Evolutionary conservation across 305 asterid species (phyloP).

Genomic region (Plantago rigida): DNA sequence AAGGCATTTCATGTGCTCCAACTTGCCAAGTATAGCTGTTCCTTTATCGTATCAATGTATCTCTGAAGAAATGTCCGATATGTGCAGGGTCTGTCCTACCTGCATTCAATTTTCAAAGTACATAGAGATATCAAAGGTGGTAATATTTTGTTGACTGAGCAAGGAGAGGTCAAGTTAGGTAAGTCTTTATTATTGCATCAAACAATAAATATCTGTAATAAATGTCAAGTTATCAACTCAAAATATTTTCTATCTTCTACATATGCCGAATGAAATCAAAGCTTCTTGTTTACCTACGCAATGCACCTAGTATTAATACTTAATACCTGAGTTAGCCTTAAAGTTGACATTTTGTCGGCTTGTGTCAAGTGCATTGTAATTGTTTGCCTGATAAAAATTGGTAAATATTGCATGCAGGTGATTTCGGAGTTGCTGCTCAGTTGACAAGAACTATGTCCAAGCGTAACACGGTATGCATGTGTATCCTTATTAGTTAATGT

Average conservation of each 20-base stretch:
- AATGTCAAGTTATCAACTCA: background rate
- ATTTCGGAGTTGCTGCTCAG: constrained; percentile 99
- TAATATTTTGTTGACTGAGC: constrained; percentile 86
- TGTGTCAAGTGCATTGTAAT: constrained; percentile 1
- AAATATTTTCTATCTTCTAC: constrained; percentile 11
- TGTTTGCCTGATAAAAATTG: constrained; percentile 17
- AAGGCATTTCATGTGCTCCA: background rate
- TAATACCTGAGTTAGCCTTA: constrained; percentile 17
- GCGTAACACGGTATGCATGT: constrained; percentile 72
- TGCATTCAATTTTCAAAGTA: constrained; percentile 97
- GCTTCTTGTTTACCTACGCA: constrained; percentile 21
- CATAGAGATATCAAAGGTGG: constrained; percentile 99
- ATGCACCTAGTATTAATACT: background rate
- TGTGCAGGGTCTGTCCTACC: constrained; percentile 82
- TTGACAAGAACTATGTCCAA: constrained; percentile 98
- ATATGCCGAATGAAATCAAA: constrained; percentile 9
- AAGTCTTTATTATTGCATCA: constrained; percentile 30
- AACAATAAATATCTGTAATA: constrained; percentile 14
- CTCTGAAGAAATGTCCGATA: constrained; percentile 20
- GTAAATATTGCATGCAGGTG: constrained; percentile 51
- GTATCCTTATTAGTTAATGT: constrained; percentile 19
- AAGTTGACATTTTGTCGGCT: constrained; percentile 14
- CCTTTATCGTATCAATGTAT: background rate
- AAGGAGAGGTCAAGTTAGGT: constrained; percentile 98
- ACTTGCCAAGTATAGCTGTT: constrained; percentile 14